These are phyloP conservation scores for Symbiotaphrina buchneri DNA, from an alignment of 495 filamentous ascomycete genomes.

Conservation along the genomic window DNA sequence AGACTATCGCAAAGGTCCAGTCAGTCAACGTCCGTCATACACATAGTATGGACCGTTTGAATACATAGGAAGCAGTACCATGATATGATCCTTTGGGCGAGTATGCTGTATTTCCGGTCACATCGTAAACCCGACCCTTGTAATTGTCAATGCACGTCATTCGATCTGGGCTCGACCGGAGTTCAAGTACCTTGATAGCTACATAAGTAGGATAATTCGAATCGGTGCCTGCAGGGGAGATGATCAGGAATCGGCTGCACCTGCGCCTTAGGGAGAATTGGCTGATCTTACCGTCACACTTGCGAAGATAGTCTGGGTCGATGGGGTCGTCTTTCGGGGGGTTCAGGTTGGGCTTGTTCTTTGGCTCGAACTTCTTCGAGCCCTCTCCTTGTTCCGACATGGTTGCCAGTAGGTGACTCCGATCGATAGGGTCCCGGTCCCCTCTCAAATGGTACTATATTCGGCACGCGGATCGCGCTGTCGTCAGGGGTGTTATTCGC, in stretches of 20 bases:
- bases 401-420: too few species aligned
- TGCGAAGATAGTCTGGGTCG: slow-evolving; percentile 44
- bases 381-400: slow-evolving; percentile 11
- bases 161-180: neutral
- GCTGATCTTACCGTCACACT: slow-evolving; percentile 54
- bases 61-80: slow-evolving; percentile 26
- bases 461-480: too few species aligned
- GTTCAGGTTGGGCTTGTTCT: slow-evolving; percentile 54
- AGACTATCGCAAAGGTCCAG: slow-evolving; percentile 30
- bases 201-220: slow-evolving; percentile 58
- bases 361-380: slow-evolving; percentile 64
- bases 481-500: too few species aligned
- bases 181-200: slow-evolving; percentile 48
- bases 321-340: slow-evolving; percentile 83
- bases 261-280: neutral
- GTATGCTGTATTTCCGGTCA: slow-evolving; percentile 69
- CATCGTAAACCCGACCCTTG: slow-evolving; percentile 79
- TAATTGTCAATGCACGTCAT: slow-evolving; percentile 4
- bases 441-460: too few species aligned
- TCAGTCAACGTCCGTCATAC: neutral
- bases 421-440: too few species aligned
- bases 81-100: slow-evolving; percentile 63
- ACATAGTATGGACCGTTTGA: slow-evolving; percentile 1
- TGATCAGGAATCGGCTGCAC: neutral
- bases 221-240: slow-evolving; percentile 25